Percentiles rank a stretch among this genome's conserved stretches.
These are phyloP conservation scores for Pycnococcus provasolii DNA, from an alignment of 139 green algal genomes.

Conservation along the genomic window DNA sequence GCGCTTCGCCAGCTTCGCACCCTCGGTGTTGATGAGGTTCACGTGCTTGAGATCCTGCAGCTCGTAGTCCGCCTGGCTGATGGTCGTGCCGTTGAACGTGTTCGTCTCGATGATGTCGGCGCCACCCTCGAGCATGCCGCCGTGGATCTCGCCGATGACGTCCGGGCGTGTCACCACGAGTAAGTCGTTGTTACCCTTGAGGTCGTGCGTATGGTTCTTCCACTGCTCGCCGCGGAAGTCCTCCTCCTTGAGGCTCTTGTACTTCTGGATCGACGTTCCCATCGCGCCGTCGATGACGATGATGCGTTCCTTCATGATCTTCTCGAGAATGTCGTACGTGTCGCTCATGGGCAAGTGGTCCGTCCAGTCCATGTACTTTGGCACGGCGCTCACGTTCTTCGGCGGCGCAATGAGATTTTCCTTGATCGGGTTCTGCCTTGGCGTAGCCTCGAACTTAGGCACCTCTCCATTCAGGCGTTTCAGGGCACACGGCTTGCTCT, in stretches of 20 bases:
- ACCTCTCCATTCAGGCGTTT: constrained; percentile 3
- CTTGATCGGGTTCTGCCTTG: constrained; percentile 7
- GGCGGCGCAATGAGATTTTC: constrained; percentile 16
- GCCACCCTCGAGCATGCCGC: constrained; percentile 70
- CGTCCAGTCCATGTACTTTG: constrained; percentile 10
- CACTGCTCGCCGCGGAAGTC: constrained; percentile 71
- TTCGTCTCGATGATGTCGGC: constrained; percentile 98
- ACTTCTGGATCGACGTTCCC: constrained; percentile 79
- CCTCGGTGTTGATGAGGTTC: constrained; percentile 73
- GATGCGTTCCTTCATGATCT: constrained; percentile 77
- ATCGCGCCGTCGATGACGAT: constrained; percentile 93
- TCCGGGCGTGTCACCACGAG: constrained; percentile 88
- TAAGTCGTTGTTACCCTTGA: constrained; percentile 98
- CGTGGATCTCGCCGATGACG: constrained; percentile 88
- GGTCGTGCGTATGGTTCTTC: constrained; percentile 64
- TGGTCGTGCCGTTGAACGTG: constrained; percentile 92
- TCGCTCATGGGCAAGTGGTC: constrained; percentile 9
- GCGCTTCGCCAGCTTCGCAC: constrained; percentile 72
- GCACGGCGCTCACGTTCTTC: constrained; percentile 8
- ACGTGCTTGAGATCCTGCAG: constrained; percentile 80
- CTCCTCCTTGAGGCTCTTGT: constrained; percentile 69
- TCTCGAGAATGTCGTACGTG: constrained; percentile 59
- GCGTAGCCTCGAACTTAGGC: constrained; percentile 12
- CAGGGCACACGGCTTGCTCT: constrained; percentile 72
- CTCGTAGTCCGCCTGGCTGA: constrained; percentile 85